Evolutionary conservation across 2,329 filamentous ascomycete genomes (phyloP), one percentile per base, ranked within the genome.

Genomic region (Arthrobotrys pseudoclavata): DNA sequence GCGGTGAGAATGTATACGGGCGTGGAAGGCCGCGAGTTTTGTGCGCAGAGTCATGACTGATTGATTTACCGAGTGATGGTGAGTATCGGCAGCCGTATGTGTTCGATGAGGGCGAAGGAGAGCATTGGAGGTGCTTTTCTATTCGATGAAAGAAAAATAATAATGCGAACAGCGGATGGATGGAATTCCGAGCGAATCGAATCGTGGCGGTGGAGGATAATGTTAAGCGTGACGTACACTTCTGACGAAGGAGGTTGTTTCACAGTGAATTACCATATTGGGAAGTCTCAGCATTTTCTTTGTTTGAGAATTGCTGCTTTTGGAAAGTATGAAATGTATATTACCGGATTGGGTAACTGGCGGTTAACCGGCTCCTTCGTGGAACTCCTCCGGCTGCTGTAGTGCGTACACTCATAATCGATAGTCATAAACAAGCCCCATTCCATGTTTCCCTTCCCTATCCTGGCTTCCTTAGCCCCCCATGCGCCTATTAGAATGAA

Each of bases 1-100:
- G 52, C 75, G 68, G 62, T 78, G 75, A 20, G 68, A 72, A 53
- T 78, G 68, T 34, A 78, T 71, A 31, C 67, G 75, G 68, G 68
- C 75, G 75, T 78, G 75, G 62, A 78, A 72, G 34, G 68, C 68
- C 2, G 75, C 61, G 34, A 78, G 60, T 12, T 72, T 69, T 22
- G 67, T 68, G 18, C 69, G 75, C 26, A 72, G 55, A 4, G 67
- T 71, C 68, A 72, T 72, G 18, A 22, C 18, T 37, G 7, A 37
- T 12, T 57, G 10, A 13, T 22, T 4, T 7, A 22, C 24, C 18
- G 10, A 57, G 2, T 31, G 12, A n/a, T 53, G 18, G 26, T n/a
- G 10, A 53, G 34, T 20, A 57, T 9, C 45, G 18, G 45, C 47
- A 24, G 10, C 9, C 12, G 42, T 6, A 15, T 40, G n/a, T 6